Evolutionary conservation across 257 asterid species (phyloP).

Genomic region (Knoxia roxburghii): DNA sequence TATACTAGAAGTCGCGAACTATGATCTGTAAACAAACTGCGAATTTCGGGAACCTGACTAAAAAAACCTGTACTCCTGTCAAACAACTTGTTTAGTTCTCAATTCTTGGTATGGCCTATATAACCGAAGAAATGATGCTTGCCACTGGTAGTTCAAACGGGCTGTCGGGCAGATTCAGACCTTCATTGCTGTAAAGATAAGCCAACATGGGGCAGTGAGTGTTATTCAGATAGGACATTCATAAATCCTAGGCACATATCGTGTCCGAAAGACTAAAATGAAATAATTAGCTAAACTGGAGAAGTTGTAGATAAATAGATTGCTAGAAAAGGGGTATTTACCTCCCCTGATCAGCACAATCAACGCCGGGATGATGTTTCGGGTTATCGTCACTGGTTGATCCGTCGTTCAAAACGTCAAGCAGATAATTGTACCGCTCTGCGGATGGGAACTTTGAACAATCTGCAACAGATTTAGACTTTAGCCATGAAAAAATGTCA

Average conservation of each 20-base stretch:
- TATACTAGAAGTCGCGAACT: conserved; percentile 29
- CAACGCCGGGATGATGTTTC: conserved; percentile 28
- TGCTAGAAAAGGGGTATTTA: conserved; percentile 1
- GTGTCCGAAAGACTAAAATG: background rate
- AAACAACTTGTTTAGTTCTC: conserved; percentile 26
- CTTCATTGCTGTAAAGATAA: conserved; percentile 39
- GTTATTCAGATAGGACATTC: background rate
- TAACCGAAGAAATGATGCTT: conserved; percentile 48
- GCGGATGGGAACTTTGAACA: conserved; percentile 38
- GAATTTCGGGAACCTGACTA: conserved; percentile 14
- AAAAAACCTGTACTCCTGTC: conserved; percentile 27
- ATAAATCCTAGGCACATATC: background rate
- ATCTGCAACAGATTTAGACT: conserved; percentile 31
- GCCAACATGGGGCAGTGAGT: background rate
- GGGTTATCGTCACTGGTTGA: conserved; percentile 39
- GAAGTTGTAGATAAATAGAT: no score
- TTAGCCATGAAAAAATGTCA: no score
- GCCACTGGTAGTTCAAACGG: conserved; percentile 54
- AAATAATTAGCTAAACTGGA: background rate
- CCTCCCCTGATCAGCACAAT: conserved; percentile 60
- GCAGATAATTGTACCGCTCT: conserved; percentile 37
- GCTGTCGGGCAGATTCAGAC: conserved; percentile 62
- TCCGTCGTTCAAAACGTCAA: conserved; percentile 37
- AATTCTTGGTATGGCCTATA: conserved; percentile 27
- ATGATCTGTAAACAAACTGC: conserved; percentile 17